Evolutionary conservation across 331 rosid genomes (phyloP).

Genomic region (Quercus phellos): DNA sequence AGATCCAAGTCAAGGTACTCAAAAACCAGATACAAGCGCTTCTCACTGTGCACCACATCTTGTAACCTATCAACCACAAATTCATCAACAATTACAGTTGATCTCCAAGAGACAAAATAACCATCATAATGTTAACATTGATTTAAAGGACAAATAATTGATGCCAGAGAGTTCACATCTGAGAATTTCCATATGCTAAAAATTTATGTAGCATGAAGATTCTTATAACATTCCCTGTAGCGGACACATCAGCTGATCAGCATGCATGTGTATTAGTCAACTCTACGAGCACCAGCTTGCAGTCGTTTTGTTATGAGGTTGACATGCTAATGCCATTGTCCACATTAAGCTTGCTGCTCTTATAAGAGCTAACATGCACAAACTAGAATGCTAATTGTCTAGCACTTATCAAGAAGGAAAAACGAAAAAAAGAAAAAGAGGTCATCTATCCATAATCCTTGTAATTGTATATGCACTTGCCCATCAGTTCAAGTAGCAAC

Average conservation of each 20-base stretch:
- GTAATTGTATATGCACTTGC: not conserved
- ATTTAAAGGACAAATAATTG: not conserved
- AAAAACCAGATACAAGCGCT: conserved; percentile 88
- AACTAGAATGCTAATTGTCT: not conserved
- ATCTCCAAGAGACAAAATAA: not conserved
- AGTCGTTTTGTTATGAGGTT: not conserved
- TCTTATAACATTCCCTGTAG: not conserved
- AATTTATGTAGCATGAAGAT: not conserved
- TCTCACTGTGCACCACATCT: conserved; percentile 95
- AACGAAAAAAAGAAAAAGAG: not conserved
- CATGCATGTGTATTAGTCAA: too few species aligned
- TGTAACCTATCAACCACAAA: conserved; percentile 62
- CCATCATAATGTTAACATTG: not conserved
- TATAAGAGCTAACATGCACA: not conserved
- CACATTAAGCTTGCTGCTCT: not conserved
- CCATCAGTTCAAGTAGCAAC: not conserved
- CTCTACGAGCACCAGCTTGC: not conserved
- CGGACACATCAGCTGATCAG: too few species aligned
- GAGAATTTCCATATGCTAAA: not conserved
- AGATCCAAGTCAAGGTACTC: conserved; percentile 97
- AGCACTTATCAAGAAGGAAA: not conserved
- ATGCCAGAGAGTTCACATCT: not conserved
- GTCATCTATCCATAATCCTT: not conserved
- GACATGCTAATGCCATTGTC: not conserved
- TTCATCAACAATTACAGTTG: conserved; percentile 20